A percentile compares a stretch with the other conserved stretches of the same genome.
phyloP scores from a whole-genome alignment of 164 flowering plant genomes.

The Chimonanthus salicifolius region DNA sequence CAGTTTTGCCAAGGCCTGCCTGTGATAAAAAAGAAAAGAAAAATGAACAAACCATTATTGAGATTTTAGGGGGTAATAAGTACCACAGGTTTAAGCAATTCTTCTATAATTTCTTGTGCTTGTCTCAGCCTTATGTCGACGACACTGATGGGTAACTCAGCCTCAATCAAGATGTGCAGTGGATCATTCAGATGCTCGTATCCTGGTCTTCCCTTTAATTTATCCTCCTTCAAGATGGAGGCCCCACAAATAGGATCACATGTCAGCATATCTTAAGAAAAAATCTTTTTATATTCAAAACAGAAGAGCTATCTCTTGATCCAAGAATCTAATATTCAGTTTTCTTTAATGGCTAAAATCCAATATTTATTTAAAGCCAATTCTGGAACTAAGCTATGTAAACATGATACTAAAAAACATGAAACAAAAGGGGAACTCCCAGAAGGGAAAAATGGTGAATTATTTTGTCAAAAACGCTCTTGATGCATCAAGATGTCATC shows the following conservation, averaged over 20 bases:
- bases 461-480: background rate
- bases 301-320: background rate
- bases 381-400: background rate
- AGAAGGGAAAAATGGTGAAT: background rate
- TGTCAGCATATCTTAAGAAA: background rate
- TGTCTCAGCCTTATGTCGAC: conserved; percentile 61
- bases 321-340: background rate
- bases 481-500: background rate
- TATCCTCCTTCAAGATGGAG: conserved; percentile 57
- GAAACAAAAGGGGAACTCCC: background rate
- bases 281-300: too few relatives aligned
- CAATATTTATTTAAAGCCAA: background rate
- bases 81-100: conserved; percentile 83
- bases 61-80: conserved; percentile 5
- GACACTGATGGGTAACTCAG: conserved; percentile 69
- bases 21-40: background rate
- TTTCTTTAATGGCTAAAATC: background rate
- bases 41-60: too few relatives aligned
- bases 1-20: background rate
- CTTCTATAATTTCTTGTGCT: conserved; percentile 58
- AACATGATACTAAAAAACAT: background rate
- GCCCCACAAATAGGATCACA: background rate
- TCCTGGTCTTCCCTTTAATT: conserved; percentile 71
- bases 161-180: conserved; percentile 71
- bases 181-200: conserved; percentile 89